Conservation (phyloP, 208 protist genomes). For the Herpetomonas tarakana region DNA sequence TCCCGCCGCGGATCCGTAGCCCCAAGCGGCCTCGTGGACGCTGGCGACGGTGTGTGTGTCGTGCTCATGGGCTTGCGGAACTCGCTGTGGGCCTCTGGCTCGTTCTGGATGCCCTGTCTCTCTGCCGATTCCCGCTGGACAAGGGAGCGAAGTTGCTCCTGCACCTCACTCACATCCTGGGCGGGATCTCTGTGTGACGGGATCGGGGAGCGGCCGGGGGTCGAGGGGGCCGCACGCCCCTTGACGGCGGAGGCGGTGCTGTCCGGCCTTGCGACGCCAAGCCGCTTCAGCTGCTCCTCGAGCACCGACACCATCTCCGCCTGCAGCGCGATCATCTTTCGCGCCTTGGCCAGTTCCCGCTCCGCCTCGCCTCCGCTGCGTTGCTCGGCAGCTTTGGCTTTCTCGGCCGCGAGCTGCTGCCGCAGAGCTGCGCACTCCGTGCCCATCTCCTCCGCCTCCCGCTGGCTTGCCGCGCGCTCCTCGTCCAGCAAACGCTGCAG, state of each 20-base stretch:
- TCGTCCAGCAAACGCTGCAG: constrained; percentile 12
- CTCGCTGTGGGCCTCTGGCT: neutral
- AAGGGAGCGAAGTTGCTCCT: neutral
- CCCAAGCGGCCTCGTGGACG: neutral
- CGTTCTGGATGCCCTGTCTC: neutral
- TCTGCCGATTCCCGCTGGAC: neutral
- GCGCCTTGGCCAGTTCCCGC: constrained; percentile 1
- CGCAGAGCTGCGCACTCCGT: neutral
- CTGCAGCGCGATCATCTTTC: constrained; percentile 24
- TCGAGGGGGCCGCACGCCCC: no score
- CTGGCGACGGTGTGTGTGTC: no score
- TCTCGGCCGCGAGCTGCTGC: neutral
- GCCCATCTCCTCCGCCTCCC: constrained; percentile 4
- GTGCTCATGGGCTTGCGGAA: neutral
- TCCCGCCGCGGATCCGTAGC: no score
- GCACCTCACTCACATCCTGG: neutral
- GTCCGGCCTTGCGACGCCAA: neutral
- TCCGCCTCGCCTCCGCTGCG: neutral
- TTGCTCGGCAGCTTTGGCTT: neutral
- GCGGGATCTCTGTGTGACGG: neutral
- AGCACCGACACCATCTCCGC: constrained; percentile 35
- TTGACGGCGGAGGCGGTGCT: neutral
- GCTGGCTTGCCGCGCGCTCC: constrained; percentile 15
- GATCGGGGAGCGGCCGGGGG: neutral
- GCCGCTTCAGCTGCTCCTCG: constrained; percentile 40